Evolutionary conservation across 176 grass and related monocot genomes (phyloP).

Genomic region (Carex pumila): DNA sequence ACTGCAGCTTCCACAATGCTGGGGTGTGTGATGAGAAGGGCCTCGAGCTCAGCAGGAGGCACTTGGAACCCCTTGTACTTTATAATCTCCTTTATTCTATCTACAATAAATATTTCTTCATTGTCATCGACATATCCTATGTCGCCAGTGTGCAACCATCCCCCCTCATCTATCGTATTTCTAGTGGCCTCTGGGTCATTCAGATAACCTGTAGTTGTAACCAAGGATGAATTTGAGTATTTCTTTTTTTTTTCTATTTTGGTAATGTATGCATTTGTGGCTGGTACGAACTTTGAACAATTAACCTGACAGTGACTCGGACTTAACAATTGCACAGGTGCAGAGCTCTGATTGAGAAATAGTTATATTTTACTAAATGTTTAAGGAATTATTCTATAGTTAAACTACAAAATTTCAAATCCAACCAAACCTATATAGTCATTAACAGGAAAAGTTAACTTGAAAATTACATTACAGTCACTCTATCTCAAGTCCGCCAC

Average conservation of each 20-base stretch:
- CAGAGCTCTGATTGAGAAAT: background rate
- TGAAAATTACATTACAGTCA: background rate
- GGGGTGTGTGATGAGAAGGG: slow-evolving; percentile 63
- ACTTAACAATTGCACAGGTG: background rate
- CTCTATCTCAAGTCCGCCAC: background rate
- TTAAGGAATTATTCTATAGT: background rate
- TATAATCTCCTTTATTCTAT: slow-evolving; percentile 75
- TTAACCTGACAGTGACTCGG: background rate
- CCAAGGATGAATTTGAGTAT: background rate
- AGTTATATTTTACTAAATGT: background rate
- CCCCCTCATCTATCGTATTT: slow-evolving; percentile 47
- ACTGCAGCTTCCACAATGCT: slow-evolving; percentile 51
- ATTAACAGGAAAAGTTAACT: background rate
- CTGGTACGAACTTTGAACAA: background rate
- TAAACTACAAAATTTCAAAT: background rate
- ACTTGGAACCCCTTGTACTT: slow-evolving; percentile 82
- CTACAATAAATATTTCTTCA: slow-evolving; percentile 83
- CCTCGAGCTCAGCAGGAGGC: slow-evolving; percentile 61
- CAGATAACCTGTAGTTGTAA: slow-evolving; percentile 41
- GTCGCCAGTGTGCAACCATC: slow-evolving; percentile 74
- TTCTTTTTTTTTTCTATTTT: background rate
- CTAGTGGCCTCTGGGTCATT: slow-evolving; percentile 56
- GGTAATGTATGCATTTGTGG: background rate
- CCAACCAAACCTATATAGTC: background rate
- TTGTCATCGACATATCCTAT: slow-evolving; percentile 62